phyloP scores from a whole-genome alignment of 2,329 filamentous ascomycete species.

The Hypoxylon sp. region DNA sequence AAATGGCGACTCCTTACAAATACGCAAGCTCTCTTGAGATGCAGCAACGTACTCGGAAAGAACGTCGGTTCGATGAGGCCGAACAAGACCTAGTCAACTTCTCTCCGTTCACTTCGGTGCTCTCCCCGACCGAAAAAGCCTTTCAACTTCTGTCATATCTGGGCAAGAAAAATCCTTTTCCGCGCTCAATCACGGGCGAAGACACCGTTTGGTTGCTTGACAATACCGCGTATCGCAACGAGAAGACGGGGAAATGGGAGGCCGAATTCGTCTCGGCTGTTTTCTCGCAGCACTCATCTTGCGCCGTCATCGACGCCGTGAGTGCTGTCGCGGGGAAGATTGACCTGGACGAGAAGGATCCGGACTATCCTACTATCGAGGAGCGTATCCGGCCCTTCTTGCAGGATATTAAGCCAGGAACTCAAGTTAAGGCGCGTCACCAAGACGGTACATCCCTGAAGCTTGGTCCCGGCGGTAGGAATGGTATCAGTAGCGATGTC shows the following conservation, averaged over 20 bases:
- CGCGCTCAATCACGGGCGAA: conserved; percentile 70
- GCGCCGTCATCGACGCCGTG: conserved; percentile 77
- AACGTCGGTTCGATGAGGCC: conserved; percentile 65
- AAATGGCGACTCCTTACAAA: conserved; percentile 45
- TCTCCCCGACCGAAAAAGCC: conserved; percentile 50
- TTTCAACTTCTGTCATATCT: conserved; percentile 65
- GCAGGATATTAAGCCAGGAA: conserved; percentile 79
- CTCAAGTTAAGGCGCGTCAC: conserved; percentile 76
- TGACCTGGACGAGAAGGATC: conserved; percentile 74
- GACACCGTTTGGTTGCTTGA: conserved; percentile 92
- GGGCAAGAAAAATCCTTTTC: conserved; percentile 69
- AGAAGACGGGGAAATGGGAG: conserved; percentile 72
- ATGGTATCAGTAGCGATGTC: conserved; percentile 79
- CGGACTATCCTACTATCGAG: conserved; percentile 72
- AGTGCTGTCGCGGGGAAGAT: conserved; percentile 78
- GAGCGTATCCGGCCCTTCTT: conserved; percentile 82
- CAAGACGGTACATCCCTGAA: conserved; percentile 61
- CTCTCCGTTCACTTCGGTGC: conserved; percentile 47
- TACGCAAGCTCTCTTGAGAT: conserved; percentile 57
- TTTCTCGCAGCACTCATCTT: conserved; percentile 80
- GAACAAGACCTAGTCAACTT: conserved; percentile 64
- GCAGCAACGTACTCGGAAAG: conserved; percentile 66
- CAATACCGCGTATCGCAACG: conserved; percentile 82
- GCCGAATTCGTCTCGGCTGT: conserved; percentile 88
- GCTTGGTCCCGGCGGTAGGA: conserved; percentile 78